Evolutionary conservation across 2,329 filamentous ascomycete genomes (phyloP).

Genomic region (Epichloe aotearoae): DNA sequence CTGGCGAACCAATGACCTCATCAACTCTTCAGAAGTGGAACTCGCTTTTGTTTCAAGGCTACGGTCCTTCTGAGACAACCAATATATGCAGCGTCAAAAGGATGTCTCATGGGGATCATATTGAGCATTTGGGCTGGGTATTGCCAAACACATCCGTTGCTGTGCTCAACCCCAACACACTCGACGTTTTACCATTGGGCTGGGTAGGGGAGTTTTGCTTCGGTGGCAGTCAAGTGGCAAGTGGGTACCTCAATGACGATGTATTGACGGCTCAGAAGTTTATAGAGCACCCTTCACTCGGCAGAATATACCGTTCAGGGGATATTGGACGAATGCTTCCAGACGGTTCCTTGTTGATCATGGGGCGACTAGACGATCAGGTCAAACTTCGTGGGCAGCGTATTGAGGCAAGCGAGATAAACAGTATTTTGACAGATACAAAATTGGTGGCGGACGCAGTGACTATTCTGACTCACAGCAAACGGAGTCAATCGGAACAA

Average conservation of each 20-base stretch:
- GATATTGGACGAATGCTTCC: conserved; percentile 69
- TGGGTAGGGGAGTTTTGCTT: conserved; percentile 82
- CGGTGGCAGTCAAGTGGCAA: conserved; percentile 67
- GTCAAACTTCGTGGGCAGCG: conserved; percentile 71
- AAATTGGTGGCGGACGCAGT: conserved; percentile 44
- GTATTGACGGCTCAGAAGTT: conserved; percentile 53
- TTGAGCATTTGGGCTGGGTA: conserved; percentile 64
- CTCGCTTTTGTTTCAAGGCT: conserved; percentile 60
- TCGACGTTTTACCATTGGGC: conserved; percentile 50
- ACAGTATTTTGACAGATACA: conserved; percentile 42
- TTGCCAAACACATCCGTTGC: conserved; percentile 67
- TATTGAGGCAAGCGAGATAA: conserved; percentile 69
- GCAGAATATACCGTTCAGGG: conserved; percentile 68
- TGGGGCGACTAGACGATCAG: conserved; percentile 64
- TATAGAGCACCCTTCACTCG: conserved; percentile 52
- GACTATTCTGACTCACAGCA: conserved; percentile 42
- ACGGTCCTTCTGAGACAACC: conserved; percentile 75
- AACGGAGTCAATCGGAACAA: conserved; percentile 29
- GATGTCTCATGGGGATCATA: conserved; percentile 42
- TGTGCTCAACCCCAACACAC: conserved; percentile 35
- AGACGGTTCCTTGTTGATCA: conserved; percentile 61
- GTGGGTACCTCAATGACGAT: conserved; percentile 57
- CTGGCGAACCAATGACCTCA: conserved; percentile 67
- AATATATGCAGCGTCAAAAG: conserved; percentile 72
- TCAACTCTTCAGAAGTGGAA: conserved; percentile 60